Base-by-base conservation (phyloP, 257 asterid species). In the Avicennia marina region DNA sequence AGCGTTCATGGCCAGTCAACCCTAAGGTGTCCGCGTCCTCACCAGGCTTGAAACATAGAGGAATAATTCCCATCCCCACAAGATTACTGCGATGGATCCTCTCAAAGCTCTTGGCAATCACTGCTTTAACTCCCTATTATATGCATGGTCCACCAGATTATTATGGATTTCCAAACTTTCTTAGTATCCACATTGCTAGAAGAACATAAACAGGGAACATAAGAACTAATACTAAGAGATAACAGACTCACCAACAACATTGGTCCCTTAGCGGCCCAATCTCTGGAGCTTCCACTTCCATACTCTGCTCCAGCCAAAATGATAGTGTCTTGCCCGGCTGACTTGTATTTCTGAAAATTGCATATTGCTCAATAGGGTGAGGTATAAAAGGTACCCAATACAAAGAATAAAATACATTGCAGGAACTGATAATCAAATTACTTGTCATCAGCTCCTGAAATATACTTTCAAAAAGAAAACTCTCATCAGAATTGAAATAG, bases 231-330 rank as follows among this genome's bases (percentile, higher is more conserved):
- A n/a, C n/a, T n/a, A n/a, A n/a, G n/a, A n/a, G n/a, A n/a, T n/a
- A n/a, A n/a, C n/a, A 16, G 19, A 53, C 79, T 69, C 50, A 81
- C 98, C 89, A 70, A 96, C 43, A 90, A 81, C 95, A 82, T 90
- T 22, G 96, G 96, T 8, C 98, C 96, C 78, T 90, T 90, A 59
- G 98, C 98, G 55, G 96, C 98, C 98, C 98, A 90, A 58, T 90
- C 98, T 25, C 98, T 85, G 56, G 98, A 90, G 72, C 98, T 90
- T 36, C 98, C 98, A 72, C 96, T 90, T 65, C 98, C 98, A 46
- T 90, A 90, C 60, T 90, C 98, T 70, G 96, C 91, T 61, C 98
- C 98, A 56, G 98, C 98, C 18, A 87, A 48, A 60, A 90, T 74
- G 64, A 90, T 78, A 34, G 98, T 87, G 62, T 83, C 93, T 51